phyloP scores from a whole-genome alignment of 2,329 filamentous ascomycete genomes.

The Xenosphaeropsis pyriputrescens region DNA sequence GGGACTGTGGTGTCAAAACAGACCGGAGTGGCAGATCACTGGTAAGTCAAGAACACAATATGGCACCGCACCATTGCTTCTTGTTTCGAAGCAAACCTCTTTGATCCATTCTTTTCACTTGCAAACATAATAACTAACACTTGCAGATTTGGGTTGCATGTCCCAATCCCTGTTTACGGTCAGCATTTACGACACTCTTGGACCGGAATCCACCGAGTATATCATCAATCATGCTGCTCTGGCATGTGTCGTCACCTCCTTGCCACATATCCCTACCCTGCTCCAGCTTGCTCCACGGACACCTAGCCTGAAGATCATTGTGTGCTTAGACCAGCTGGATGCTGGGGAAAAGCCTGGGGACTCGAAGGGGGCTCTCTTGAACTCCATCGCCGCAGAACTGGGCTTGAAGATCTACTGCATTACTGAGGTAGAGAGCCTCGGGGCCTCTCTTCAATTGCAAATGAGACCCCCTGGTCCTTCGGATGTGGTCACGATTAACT shows the following conservation, averaged over 20 bases:
- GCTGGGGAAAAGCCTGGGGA: slow-evolving; percentile 61
- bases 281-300: slow-evolving; percentile 66
- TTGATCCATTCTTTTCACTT: too few relatives aligned
- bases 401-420: slow-evolving; percentile 73
- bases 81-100: too few relatives aligned
- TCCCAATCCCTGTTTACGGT: slow-evolving; percentile 83
- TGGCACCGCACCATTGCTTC: too few relatives aligned
- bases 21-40: slow-evolving; percentile 78
- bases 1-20: slow-evolving; percentile 77
- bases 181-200: slow-evolving; percentile 91
- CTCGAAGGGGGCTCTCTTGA: slow-evolving; percentile 68
- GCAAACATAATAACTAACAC: background rate
- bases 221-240: slow-evolving; percentile 86
- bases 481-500: slow-evolving; percentile 81
- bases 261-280: slow-evolving; percentile 68
- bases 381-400: slow-evolving; percentile 55
- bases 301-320: slow-evolving; percentile 72
- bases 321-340: slow-evolving; percentile 74
- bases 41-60: slow-evolving; percentile 26
- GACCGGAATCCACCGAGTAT: slow-evolving; percentile 81
- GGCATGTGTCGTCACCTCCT: slow-evolving; percentile 58
- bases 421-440: slow-evolving; percentile 67
- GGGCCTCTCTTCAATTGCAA: slow-evolving; percentile 49
- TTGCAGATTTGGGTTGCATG: slow-evolving; percentile 67
- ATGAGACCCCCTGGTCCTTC: slow-evolving; percentile 58